Conservation (phyloP, 345 rosid genomes). For the Eucalyptus regnans region DNA sequence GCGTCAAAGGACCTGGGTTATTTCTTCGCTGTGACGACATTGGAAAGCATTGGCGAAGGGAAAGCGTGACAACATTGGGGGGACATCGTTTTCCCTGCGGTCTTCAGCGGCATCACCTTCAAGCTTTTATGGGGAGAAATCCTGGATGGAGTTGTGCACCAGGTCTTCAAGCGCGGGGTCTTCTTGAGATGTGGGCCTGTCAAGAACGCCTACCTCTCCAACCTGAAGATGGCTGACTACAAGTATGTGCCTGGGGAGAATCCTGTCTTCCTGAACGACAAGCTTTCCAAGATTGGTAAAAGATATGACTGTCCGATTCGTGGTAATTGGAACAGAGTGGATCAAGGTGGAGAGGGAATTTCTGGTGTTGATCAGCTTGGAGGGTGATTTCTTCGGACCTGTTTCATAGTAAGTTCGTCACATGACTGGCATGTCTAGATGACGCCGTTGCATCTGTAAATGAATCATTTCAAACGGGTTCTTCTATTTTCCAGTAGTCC, state of each 20-base stretch:
- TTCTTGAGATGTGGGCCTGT: constrained; percentile 69
- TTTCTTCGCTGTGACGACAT: too few relatives aligned
- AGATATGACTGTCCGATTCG: constrained; percentile 30
- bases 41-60: constrained; percentile 59
- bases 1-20: too few relatives aligned
- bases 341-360: constrained; percentile 73
- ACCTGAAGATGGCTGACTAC: constrained; percentile 51
- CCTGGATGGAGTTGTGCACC: constrained; percentile 55
- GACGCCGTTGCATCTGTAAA: not conserved
- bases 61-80: constrained; percentile 54
- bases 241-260: constrained; percentile 50
- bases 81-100: constrained; percentile 76
- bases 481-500: not conserved
- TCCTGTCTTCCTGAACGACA: constrained; percentile 55
- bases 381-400: constrained; percentile 71
- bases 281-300: constrained; percentile 53
- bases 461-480: not conserved
- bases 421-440: not conserved
- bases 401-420: constrained; percentile 2
- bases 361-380: constrained; percentile 74
- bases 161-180: constrained; percentile 68
- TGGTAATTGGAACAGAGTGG: constrained; percentile 71
- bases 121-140: constrained; percentile 80
- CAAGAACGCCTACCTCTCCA: constrained; percentile 45
- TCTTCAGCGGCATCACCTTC: constrained; percentile 59